phyloP scores from a whole-genome alignment of 805 yeast genomes.

The Pichia occidentalis region DNA sequence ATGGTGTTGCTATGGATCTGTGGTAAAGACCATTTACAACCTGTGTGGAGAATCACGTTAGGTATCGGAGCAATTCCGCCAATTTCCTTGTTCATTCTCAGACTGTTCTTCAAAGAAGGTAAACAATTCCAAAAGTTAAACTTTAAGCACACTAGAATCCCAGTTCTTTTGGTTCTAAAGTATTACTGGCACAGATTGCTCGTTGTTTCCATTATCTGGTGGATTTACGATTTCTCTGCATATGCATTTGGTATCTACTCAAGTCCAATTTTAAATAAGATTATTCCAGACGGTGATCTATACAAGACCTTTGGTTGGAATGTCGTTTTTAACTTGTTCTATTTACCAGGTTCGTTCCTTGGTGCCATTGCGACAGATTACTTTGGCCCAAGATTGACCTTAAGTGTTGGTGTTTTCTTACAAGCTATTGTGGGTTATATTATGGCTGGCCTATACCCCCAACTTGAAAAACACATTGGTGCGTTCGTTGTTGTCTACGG shows the following conservation, averaged over 20 bases:
- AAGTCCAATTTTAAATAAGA: conserved; percentile 52
- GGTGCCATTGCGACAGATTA: conserved; percentile 87
- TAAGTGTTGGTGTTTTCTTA: conserved; percentile 56
- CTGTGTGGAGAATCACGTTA: conserved; percentile 87
- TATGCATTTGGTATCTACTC: conserved; percentile 88
- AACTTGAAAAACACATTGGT: conserved; percentile 55
- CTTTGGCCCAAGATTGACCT: conserved; percentile 83
- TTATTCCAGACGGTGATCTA: conserved; percentile 55
- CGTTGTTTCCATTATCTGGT: conserved; percentile 78
- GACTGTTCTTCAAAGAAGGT: conserved; percentile 71
- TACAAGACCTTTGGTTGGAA: conserved; percentile 88
- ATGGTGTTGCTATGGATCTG: conserved; percentile 82
- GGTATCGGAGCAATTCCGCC: conserved; percentile 93
- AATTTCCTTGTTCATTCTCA: conserved; percentile 63
- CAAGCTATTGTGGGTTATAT: conserved; percentile 79
- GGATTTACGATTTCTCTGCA: conserved; percentile 79
- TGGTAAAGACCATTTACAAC: conserved; percentile 58
- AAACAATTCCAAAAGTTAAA: conserved; percentile 63
- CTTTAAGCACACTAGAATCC: conserved; percentile 58
- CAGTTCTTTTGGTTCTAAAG: conserved; percentile 63
- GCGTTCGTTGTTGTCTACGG: conserved; percentile 85
- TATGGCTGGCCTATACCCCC: conserved; percentile 67
- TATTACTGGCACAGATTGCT: conserved; percentile 78
- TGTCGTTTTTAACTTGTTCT: conserved; percentile 79
- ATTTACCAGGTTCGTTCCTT: conserved; percentile 81